These are phyloP conservation scores for Sordariomycetes sp. DNA, from an alignment of 2,329 filamentous ascomycete genomes.

Conservation along the genomic window DNA sequence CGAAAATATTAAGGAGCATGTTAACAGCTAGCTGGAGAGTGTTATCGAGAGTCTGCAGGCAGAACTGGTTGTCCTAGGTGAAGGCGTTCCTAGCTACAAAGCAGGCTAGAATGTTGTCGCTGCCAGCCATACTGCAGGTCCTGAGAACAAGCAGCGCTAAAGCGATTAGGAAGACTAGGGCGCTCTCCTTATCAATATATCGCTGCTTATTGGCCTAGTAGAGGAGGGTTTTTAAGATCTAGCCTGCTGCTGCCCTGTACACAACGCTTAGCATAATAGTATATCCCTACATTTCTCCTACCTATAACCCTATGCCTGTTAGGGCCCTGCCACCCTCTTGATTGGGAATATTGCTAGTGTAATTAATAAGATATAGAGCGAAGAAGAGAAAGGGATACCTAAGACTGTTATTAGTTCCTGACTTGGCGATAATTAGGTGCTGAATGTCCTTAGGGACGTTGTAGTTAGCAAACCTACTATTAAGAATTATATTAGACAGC, in stretches of 20 bases:
- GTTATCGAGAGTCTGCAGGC: conserved; percentile 78
- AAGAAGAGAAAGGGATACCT: conserved; percentile 86
- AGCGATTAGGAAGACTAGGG: conserved; percentile 76
- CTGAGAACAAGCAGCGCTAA: conserved; percentile 80
- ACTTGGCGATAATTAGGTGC: conserved; percentile 71
- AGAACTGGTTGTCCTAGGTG: conserved; percentile 92
- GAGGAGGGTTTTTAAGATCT: conserved; percentile 70
- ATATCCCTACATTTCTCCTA: conserved; percentile 78
- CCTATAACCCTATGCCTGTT: conserved; percentile 69
- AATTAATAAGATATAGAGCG: conserved; percentile 74
- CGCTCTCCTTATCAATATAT: conserved; percentile 74
- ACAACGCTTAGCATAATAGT: conserved; percentile 67
- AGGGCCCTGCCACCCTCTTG: conserved; percentile 46
- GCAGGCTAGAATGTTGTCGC: conserved; percentile 82
- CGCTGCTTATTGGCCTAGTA: conserved; percentile 42
- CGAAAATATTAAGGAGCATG: conserved; percentile 80
- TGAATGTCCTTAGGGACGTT: conserved; percentile 77
- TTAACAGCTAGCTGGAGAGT: conserved; percentile 90
- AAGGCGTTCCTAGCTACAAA: conserved; percentile 89
- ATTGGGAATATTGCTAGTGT: conserved; percentile 31
- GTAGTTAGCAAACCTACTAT: conserved; percentile 85
- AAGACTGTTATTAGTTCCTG: conserved; percentile 79
- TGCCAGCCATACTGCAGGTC: conserved; percentile 78
- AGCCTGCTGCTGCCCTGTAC: conserved; percentile 70
- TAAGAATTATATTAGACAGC: conserved; percentile 80